A percentile compares a stretch with the other conserved stretches of the same genome.
Evolutionary conservation across 257 asterid genomes (phyloP).

Genomic region (Lantana camara): DNA sequence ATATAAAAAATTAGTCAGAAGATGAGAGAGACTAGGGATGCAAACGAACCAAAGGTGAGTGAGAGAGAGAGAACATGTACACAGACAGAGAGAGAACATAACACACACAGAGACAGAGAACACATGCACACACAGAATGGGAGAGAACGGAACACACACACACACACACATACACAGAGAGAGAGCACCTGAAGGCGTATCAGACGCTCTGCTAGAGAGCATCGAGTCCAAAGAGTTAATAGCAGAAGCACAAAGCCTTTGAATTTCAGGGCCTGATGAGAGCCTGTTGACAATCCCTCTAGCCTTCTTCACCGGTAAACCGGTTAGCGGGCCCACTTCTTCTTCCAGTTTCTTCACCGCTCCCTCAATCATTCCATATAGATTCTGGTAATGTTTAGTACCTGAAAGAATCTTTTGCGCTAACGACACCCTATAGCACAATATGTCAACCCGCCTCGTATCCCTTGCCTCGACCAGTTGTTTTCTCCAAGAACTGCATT

Average conservation of each 20-base stretch:
- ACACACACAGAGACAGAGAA: too few species aligned
- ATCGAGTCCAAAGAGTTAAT: conserved; percentile 66
- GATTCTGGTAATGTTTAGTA: conserved; percentile 60
- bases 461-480: conserved; percentile 73
- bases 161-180: conserved; percentile 11
- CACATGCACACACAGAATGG: too few species aligned
- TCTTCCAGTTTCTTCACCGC: conserved; percentile 68
- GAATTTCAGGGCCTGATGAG: conserved; percentile 71
- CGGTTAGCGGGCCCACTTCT: conserved; percentile 78
- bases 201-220: conserved; percentile 46
- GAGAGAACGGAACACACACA: too few species aligned
- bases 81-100: too few species aligned
- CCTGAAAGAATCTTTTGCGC: conserved; percentile 75
- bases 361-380: conserved; percentile 49
- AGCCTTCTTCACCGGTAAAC: conserved; percentile 69
- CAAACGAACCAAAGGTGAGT: too few species aligned
- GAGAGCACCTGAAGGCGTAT: conserved; percentile 47
- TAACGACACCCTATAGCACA: conserved; percentile 72
- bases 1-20: conserved; percentile 16
- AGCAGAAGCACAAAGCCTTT: conserved; percentile 71
- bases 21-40: not conserved
- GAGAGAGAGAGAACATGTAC: too few species aligned
- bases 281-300: conserved; percentile 85
- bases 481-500: conserved; percentile 78
- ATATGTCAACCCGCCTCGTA: conserved; percentile 82